Conservation (phyloP, 2,329 filamentous ascomycete species). For the Lecanoromycetidae sp. region DNA sequence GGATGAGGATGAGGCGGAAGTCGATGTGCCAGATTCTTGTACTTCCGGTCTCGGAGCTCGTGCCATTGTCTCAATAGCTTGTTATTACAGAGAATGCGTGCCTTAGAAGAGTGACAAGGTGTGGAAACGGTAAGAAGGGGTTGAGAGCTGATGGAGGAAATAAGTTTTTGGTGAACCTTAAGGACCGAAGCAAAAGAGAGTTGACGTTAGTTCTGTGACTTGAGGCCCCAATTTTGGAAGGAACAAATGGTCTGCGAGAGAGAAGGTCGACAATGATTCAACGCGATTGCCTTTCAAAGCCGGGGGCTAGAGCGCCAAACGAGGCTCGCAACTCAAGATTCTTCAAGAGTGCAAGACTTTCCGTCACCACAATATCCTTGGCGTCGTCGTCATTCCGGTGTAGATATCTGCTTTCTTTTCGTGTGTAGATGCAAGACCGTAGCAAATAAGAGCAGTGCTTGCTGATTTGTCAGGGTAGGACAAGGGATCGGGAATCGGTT, state of each 20-base stretch:
- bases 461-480: slow-evolving; percentile 2
- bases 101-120: neutral
- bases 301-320: no score
- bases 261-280: no score
- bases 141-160: neutral
- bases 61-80: slow-evolving; percentile 6
- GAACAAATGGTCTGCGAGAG: no score
- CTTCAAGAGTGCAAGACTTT: no score
- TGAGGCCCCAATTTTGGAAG: no score
- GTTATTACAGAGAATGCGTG: neutral
- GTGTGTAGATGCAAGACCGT: neutral
- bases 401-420: neutral
- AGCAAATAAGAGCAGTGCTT: neutral
- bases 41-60: slow-evolving; percentile 6
- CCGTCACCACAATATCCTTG: no score
- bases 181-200: neutral
- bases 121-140: neutral
- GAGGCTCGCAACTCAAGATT: no score
- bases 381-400: no score
- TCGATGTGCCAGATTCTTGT: slow-evolving; percentile 11
- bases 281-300: no score
- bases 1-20: slow-evolving; percentile 32
- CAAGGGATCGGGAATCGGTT: neutral
- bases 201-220: no score
- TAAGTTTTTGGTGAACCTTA: neutral